These are phyloP conservation scores for Aspergillus hancockii DNA, from an alignment of 495 filamentous ascomycete genomes.

Conservation along the genomic window DNA sequence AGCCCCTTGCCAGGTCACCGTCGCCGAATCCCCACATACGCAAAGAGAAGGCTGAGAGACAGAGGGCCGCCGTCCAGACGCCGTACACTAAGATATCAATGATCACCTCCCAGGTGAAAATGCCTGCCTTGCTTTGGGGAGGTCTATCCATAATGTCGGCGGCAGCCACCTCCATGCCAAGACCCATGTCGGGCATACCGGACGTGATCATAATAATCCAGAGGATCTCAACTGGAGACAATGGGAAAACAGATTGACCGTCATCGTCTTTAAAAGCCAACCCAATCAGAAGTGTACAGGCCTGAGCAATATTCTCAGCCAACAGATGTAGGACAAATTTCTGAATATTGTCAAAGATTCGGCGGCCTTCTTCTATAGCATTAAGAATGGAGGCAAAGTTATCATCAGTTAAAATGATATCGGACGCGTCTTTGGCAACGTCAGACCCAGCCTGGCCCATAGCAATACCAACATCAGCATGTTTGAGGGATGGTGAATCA, in stretches of 20 bases:
- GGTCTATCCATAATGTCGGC: constrained; percentile 68
- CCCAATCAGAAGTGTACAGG: constrained; percentile 66
- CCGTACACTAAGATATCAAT: constrained; percentile 71
- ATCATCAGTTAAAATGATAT: constrained; percentile 78
- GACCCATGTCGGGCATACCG: constrained; percentile 71
- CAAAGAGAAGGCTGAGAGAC: constrained; percentile 62
- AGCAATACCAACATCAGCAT: constrained; percentile 82
- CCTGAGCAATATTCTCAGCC: constrained; percentile 72
- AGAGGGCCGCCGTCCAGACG: constrained; percentile 68
- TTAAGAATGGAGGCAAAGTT: constrained; percentile 83
- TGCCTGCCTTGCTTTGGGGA: constrained; percentile 64
- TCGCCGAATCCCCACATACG: constrained; percentile 68
- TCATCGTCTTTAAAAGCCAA: constrained; percentile 67
- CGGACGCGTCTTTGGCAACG: too few relatives aligned
- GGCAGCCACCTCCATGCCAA: constrained; percentile 68
- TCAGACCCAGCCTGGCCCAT: constrained; percentile 79
- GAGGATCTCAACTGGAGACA: constrained; percentile 71
- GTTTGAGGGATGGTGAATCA: constrained; percentile 80
- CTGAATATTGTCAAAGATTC: constrained; percentile 78
- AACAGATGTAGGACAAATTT: constrained; percentile 76
- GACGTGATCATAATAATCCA: constrained; percentile 82
- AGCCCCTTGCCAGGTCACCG: constrained; percentile 60
- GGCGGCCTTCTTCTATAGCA: constrained; percentile 68
- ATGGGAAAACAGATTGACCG: constrained; percentile 68
- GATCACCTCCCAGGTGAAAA: constrained; percentile 70